Base-by-base conservation (phyloP, 164 flowering plant genomes). In the Warburgia ugandensis region DNA sequence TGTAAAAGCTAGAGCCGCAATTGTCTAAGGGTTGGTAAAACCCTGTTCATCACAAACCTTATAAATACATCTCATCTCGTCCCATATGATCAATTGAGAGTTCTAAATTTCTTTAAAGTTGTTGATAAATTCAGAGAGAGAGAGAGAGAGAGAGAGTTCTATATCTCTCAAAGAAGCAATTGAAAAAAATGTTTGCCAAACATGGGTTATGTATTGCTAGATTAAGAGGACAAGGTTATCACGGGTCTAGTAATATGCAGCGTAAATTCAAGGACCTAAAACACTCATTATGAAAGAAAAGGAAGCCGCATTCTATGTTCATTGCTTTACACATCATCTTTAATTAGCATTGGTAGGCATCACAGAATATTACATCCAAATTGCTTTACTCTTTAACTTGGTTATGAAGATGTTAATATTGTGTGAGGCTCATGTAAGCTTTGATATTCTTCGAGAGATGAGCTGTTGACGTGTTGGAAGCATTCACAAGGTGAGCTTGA, bases 241-340 rank as follows among this genome's bases (percentile, higher is more conserved):
- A 39, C 25, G 46, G 56, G 8, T 45, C 45, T 29, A 39, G 47
- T 52, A 40, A 52, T 41, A 52, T 29, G 47, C 14, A 14, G 25
- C 37, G 25, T 17, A 40, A 21, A 28, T 39, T 13, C 39, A 29
- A 27, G 36, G 41, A 6, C 48, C 50, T 6, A 58, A 42, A 50
- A 26, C 27, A 10, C 62, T 49, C 21, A 50, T 23, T 42, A 11
- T 41, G 43, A 58, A 58, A 4, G 50, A 58, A 7, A 58, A 50
- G 50, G 16, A 23, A 13, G 23, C 9, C 2, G 27, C 49, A n/a
- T 58, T 41, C 20, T 43, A 50, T 49, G 3, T 31, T 25, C 42
- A 50, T 19, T 58, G 27, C 16, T 58, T 50, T 33, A 29, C 43
- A 33, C 52, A 33, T 35, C 45, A 23, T 12, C 29, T 44, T 44